Percentiles rank a stretch among this genome's conserved stretches.
These are phyloP conservation scores for Evernia prunastri DNA, from an alignment of 495 filamentous ascomycete species.

Conservation along the genomic window DNA sequence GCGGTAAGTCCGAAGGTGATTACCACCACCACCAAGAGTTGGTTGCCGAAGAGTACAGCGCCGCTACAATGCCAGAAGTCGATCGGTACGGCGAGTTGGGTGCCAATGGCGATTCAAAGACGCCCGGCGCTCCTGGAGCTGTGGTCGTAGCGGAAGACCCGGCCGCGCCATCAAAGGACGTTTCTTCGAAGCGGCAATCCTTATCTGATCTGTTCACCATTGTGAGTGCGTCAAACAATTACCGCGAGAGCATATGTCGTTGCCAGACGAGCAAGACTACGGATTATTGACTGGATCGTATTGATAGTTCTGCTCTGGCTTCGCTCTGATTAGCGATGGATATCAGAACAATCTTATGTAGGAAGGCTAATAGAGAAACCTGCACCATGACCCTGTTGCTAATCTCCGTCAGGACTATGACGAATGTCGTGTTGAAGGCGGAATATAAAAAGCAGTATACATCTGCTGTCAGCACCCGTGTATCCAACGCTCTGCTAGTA, in stretches of 20 bases:
- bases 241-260: background rate
- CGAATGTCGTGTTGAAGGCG: conserved; percentile 44
- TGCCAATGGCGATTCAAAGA: background rate
- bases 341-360: conserved; percentile 49
- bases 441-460: conserved; percentile 45
- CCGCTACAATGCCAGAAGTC: conserved; percentile 1
- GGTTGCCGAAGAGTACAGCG: background rate
- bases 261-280: background rate
- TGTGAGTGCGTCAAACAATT: conserved; percentile 23
- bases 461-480: conserved; percentile 39
- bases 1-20: background rate
- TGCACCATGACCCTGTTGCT: background rate
- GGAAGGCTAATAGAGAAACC: background rate
- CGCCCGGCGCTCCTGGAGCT: conserved; percentile 18
- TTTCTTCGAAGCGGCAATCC: conserved; percentile 35
- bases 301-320: conserved; percentile 37
- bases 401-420: conserved; percentile 35
- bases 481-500: conserved; percentile 49
- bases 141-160: conserved; percentile 14
- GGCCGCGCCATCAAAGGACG: conserved; percentile 26
- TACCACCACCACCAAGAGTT: background rate
- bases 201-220: conserved; percentile 45
- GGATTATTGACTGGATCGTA: background rate
- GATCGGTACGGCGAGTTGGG: background rate
- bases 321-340: conserved; percentile 47